Evolutionary conservation across 2,329 filamentous ascomycete species (phyloP).

Genomic region (Catunica adiposa): DNA sequence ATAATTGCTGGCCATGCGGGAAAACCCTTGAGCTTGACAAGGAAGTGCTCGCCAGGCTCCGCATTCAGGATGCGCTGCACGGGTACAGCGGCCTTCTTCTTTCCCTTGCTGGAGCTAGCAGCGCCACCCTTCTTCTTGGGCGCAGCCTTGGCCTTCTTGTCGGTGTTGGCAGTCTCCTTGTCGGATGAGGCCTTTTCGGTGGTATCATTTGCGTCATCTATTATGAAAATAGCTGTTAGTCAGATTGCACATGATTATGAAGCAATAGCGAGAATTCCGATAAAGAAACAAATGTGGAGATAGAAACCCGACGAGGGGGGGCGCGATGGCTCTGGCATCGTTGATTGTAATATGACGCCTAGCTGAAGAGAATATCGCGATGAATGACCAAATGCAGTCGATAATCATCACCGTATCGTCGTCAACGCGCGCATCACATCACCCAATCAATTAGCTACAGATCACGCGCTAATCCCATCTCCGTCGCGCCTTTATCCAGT

Average conservation of each 20-base stretch:
- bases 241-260: too few species aligned
- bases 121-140: constrained; percentile 56
- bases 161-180: constrained; percentile 14
- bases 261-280: too few species aligned
- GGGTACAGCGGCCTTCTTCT: constrained; percentile 69
- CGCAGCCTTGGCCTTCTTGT: constrained; percentile 23
- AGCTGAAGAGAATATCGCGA: too few species aligned
- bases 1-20: constrained; percentile 90
- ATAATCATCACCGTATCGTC: too few species aligned
- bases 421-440: too few species aligned
- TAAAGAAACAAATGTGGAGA: too few species aligned
- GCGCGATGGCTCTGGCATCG: not conserved
- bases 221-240: too few species aligned
- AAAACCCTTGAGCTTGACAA: constrained; percentile 87
- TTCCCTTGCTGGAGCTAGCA: constrained; percentile 60
- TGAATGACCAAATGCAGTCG: not conserved
- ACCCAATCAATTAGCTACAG: too few species aligned
- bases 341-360: too few species aligned
- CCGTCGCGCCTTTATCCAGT: not conserved
- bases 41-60: constrained; percentile 78
- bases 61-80: constrained; percentile 57
- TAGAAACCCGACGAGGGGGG: too few species aligned
- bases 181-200: constrained; percentile 3
- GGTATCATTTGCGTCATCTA: constrained; percentile 15
- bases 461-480: too few species aligned